Evolutionary conservation across 2,329 filamentous ascomycete genomes (phyloP), one percentile per base, ranked within the genome.

Genomic region (Davidsoniella neocaledoniae): DNA sequence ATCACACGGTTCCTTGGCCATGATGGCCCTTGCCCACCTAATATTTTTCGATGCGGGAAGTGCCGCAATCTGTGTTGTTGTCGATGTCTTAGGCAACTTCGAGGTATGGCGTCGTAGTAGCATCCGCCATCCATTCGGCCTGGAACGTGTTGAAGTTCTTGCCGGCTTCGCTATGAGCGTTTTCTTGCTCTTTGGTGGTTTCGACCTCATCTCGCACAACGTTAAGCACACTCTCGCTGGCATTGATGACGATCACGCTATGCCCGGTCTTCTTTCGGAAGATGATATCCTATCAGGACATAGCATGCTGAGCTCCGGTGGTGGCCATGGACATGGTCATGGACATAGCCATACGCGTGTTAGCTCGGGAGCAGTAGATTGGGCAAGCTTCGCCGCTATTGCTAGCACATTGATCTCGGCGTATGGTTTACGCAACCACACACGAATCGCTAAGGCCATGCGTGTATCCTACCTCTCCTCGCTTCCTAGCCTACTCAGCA

Each of bases 111-210:
- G 86, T 56, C 77, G 90, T 43, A 90, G 85, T 57, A 93, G 82
- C 56, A 83, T 98, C 57, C 81, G 88, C 21, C 87, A 98, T 64
- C 91, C 91, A 0, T 98, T 98, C 61, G 88, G 82, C 3, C 75
- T 98, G 21, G 86, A 95, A 66, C 78, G 91, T 49, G 84, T 85
- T 52, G 91, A 98, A 64, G 90, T 98, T 4, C 76, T 98, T 14
- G 87, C 88, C 36, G 91, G 91, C 16, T 94, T 98, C 56, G 91
- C 88, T 54, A 86, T 96, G 79, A 93, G 87, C 47, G 83, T 98
- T 38, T 86, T 95, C 54, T 76, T 98, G 10, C 76, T 94, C n/a
- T 98, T 98, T 65, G 94, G 94, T 71, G 90, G 90, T 17, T 82
- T 96, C 59, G 91, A 98, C 59, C 77, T 98, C 45, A 82, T 98